Evolutionary conservation across 768 basidiomycete species (phyloP), one percentile per base, ranked within the genome.

Genomic region (Rhodotorula babjevae): DNA sequence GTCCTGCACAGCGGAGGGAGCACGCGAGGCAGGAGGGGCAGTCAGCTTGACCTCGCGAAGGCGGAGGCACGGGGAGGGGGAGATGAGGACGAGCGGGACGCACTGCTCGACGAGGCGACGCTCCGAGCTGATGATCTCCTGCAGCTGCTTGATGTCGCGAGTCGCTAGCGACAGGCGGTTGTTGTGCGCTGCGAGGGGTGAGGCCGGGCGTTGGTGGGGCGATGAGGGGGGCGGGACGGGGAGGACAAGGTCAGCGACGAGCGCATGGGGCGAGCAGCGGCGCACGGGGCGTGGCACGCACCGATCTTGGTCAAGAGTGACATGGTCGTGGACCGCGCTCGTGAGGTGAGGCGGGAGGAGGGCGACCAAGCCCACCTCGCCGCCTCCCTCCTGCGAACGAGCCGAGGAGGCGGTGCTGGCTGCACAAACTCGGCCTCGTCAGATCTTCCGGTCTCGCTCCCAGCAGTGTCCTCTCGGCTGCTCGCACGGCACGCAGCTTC

Each of bases 51-150:
- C 27, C 19, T 27, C 19, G 65, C 15, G 14, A 9, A 23, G 5
- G 15, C 14, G 3, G 42, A 7, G 36, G 21, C 8, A 1, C 42
- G 12, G n/a, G n/a, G 3, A 16, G 52, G 11, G 19, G 18, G 27
- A 53, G 50, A 27, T 44, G 29, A 2, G 18, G 23, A 19, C 19
- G 49, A 58, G 49, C 29, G 58, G 5, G 18, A 36, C 73, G 57
- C 12, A 75, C 74, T 65, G 50, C 36, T 75, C 76, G 33, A 72
- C 64, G 15, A 53, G 40, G 2, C 55, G 31, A 31, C 70, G 70
- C 59, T 77, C 76, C 0, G 50, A 46, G 5, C 61, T 47, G 65
- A 77, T 75, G 56, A 71, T 36, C 12, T 75, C 74, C 29, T 67
- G 74, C 19, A 77, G 36, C 11, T n/a, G 62, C 58, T 69, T 72